A percentile compares a stretch with the other conserved stretches of the same genome.
Conservation (phyloP, 345 rosid species). For the Brassica nigra region DNA sequence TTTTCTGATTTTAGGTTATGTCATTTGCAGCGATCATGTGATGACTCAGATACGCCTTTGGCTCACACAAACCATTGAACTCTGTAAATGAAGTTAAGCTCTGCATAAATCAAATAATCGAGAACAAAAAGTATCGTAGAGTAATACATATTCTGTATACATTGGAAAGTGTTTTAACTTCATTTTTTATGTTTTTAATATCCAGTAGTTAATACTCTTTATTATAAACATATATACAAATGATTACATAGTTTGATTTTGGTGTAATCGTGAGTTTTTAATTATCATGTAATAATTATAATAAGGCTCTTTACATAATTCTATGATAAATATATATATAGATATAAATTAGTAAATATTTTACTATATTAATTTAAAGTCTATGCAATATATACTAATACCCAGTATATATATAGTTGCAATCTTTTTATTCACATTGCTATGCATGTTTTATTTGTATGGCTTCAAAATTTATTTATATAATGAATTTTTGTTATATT, state of each 20-base stretch:
- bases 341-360: neutral
- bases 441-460: neutral
- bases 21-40: slow-evolving; percentile 1
- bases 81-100: neutral
- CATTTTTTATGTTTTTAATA: neutral
- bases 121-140: neutral
- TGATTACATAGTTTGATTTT: no score
- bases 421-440: neutral
- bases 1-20: neutral
- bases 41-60: neutral
- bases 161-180: no score
- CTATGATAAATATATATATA: no score
- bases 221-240: no score
- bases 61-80: neutral
- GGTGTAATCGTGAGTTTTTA: neutral
- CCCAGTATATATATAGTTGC: neutral
- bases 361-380: no score
- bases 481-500: neutral
- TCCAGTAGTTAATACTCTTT: neutral
- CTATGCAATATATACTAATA: no score
- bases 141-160: neutral
- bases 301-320: no score
- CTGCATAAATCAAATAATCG: neutral
- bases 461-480: neutral
- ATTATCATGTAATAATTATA: no score